Evolutionary conservation across 2,329 filamentous ascomycete species (phyloP).

Genomic region (Hypoxylon sp.): DNA sequence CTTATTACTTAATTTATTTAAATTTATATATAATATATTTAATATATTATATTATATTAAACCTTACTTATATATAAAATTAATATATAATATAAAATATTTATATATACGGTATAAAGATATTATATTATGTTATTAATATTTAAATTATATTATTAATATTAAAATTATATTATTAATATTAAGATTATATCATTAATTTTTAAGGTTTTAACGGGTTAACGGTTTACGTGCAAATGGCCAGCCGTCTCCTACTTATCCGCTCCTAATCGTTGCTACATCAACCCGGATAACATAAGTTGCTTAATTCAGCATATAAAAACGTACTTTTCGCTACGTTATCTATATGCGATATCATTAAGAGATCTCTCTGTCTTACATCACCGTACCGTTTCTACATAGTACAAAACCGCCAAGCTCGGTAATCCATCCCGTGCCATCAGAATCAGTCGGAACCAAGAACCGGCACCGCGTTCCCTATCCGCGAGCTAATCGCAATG

Average conservation of each 20-base stretch:
- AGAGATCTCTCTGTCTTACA: constrained; percentile 21
- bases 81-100: too few relatives aligned
- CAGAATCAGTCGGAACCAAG: constrained; percentile 27
- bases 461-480: constrained; percentile 23
- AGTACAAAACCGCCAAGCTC: constrained; percentile 37
- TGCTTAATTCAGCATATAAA: constrained; percentile 29
- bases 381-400: constrained; percentile 9
- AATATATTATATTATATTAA: too few relatives aligned
- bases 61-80: too few relatives aligned
- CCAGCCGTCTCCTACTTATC: constrained; percentile 24
- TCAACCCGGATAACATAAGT: constrained; percentile 32
- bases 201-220: too few relatives aligned
- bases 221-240: too few relatives aligned
- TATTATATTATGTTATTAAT: too few relatives aligned
- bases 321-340: constrained; percentile 20
- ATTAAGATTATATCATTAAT: too few relatives aligned
- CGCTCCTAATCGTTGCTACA: constrained; percentile 25
- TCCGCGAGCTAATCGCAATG: constrained; percentile 15
- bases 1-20: too few relatives aligned
- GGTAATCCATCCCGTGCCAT: constrained; percentile 20
- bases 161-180: too few relatives aligned
- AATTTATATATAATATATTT: too few relatives aligned
- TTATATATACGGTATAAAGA: too few relatives aligned
- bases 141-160: too few relatives aligned
- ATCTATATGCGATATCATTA: constrained; percentile 30